phyloP scores from a whole-genome alignment of 2,329 filamentous ascomycete species.

The Tolypocladium endophyticum region DNA sequence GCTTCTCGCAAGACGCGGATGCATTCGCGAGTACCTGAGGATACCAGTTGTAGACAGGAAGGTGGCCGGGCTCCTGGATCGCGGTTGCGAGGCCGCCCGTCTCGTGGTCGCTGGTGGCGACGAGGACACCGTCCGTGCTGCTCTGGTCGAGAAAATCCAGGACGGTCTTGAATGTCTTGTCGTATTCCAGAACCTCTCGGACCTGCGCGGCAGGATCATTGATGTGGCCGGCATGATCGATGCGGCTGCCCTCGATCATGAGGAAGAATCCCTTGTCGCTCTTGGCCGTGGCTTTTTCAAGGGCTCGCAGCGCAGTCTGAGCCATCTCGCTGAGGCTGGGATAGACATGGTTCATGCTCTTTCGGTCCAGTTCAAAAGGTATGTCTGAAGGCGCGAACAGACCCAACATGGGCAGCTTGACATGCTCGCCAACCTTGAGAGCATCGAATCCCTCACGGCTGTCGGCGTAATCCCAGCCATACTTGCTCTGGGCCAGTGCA shows the following conservation, averaged over 20 bases:
- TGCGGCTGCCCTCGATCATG: slow-evolving; percentile 95
- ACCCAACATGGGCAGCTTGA: slow-evolving; percentile 73
- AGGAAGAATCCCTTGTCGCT: slow-evolving; percentile 93
- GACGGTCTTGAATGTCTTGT: slow-evolving; percentile 73
- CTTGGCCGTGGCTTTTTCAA: slow-evolving; percentile 71
- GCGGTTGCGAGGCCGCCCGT: slow-evolving; percentile 82
- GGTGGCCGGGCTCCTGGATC: slow-evolving; percentile 47
- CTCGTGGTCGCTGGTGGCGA: slow-evolving; percentile 91
- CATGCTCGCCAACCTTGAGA: slow-evolving; percentile 54
- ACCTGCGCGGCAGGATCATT: slow-evolving; percentile 80
- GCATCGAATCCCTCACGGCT: slow-evolving; percentile 65
- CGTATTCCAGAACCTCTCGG: slow-evolving; percentile 90
- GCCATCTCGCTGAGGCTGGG: slow-evolving; percentile 91
- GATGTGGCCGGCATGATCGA: slow-evolving; percentile 85
- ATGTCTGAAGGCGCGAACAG: slow-evolving; percentile 77
- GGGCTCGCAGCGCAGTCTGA: slow-evolving; percentile 63
- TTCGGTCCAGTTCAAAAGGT: slow-evolving; percentile 87
- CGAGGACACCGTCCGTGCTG: slow-evolving; percentile 65
- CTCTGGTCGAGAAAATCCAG: slow-evolving; percentile 74
- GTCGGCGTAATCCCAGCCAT: slow-evolving; percentile 70
- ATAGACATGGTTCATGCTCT: slow-evolving; percentile 66
- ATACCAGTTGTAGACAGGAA: slow-evolving; percentile 63
- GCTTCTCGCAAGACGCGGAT: slow-evolving; percentile 67
- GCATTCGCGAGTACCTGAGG: slow-evolving; percentile 66
- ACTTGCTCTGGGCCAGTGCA: slow-evolving; percentile 59